Evolutionary conservation across 352 stramenopile genomes (phyloP), one percentile per base, ranked within the genome.

Genomic region (Sclerospora graminicola): DNA sequence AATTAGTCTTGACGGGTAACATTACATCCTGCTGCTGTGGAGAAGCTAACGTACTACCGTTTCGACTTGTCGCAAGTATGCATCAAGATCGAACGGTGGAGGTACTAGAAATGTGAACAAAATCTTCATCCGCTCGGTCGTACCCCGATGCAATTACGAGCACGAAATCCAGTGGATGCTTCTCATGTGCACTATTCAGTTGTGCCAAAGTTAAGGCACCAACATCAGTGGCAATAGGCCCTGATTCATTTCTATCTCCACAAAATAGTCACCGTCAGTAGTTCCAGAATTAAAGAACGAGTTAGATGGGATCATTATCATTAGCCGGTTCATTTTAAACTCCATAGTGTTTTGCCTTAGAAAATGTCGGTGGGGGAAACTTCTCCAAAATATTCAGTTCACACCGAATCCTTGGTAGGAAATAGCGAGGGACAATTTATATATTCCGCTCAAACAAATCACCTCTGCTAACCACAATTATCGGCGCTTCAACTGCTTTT

Each of bases 81-180:
- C n/a, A n/a, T n/a, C n/a, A n/a, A n/a, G n/a, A n/a, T n/a, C n/a
- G n/a, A n/a, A n/a, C n/a, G n/a, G n/a, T n/a, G n/a, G n/a, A n/a
- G n/a, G n/a, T n/a, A n/a, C n/a, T n/a, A n/a, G n/a, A n/a, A n/a
- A n/a, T n/a, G n/a, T n/a, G n/a, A n/a, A n/a, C n/a, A n/a, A n/a
- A n/a, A n/a, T n/a, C n/a, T n/a, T n/a, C n/a, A n/a, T n/a, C n/a
- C n/a, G n/a, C n/a, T n/a, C n/a, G n/a, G n/a, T n/a, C n/a, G n/a
- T n/a, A n/a, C n/a, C n/a, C n/a, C n/a, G n/a, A n/a, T 0, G 80
- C 77, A 28, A 89, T 88, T n/a, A 92, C 73, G 4, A 92, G 47
- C 14, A 92, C 59, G 48, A 89, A 92, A 44, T 92, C 80, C 11
- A 92, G 75, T n/a, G 60, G 47, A 1, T 63, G 57, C 11, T 67